Base-by-base conservation (phyloP, 2,329 filamentous ascomycete species). In the Claviceps sp. region DNA sequence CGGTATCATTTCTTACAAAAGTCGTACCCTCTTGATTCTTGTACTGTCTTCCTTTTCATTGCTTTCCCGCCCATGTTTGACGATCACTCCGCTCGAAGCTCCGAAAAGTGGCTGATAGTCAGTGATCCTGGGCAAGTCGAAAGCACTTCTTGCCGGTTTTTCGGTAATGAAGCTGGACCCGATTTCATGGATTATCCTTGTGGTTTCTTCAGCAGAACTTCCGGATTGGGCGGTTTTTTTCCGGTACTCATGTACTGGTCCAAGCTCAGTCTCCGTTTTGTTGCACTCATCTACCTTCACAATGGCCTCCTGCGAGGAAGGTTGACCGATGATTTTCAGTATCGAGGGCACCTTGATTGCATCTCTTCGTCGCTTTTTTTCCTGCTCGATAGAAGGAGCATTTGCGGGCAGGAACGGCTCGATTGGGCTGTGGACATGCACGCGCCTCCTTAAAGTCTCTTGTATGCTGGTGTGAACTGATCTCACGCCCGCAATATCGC, bases 351-450 rank as follows among this genome's bases (percentile, higher is more conserved):
- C 62, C 14, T 56, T 54, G 4, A 43, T 53, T 3, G 58, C 57
- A 47, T 61, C 63, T 37, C 68, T 60, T 29, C 68, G 62, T 22
- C 62, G 61, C 13, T 57, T 55, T 53, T 69, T 64, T 53, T 71
- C 68, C 46, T 71, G 63, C 45, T 61, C 54, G 36, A 69, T 52
- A 1, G 67, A 67, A n/a, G 59, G 63, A 5, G 64, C 61, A 5
- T 54, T 55, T 2, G 55, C 60, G 2, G 60, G 60, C 8, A 58
- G 59, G n/a, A 52, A 17, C 4, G 51, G 46, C 29, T 58, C 52
- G 6, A 52, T 47, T 29, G 55, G 51, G 47, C 48, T 53, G 20
- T 53, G 48, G 45, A 54, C 53, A 23, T 52, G 50, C 8, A 54
- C 53, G 43, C 50, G 47, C 39, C 44, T 54, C 34, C 37, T 38